Conservation (phyloP, 148 eudicot species). For the Cornus florida region DNA sequence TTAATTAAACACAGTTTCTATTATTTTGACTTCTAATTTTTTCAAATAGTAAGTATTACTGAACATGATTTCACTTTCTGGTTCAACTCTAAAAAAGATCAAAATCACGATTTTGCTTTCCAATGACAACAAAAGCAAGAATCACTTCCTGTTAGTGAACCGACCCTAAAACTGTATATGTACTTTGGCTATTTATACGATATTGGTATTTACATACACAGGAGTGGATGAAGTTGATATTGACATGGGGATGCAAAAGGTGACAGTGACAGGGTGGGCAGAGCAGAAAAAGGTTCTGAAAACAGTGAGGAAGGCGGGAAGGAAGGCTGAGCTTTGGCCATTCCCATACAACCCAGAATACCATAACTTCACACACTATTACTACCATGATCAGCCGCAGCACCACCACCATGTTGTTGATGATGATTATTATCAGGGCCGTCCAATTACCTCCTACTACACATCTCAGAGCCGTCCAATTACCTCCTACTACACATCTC, state of each 20-base stretch:
- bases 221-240: constrained; percentile 62
- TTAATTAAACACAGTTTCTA: too few relatives aligned
- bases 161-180: too few relatives aligned
- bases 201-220: constrained; percentile 4
- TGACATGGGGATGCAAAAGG: constrained; percentile 64
- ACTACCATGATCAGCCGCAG: constrained; percentile 19
- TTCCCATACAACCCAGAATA: constrained; percentile 48
- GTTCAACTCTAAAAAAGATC: too few relatives aligned
- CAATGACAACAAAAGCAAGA: too few relatives aligned
- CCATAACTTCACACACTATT: constrained; percentile 28
- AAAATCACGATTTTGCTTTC: too few relatives aligned
- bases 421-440: constrained; percentile 2
- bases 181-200: too few relatives aligned
- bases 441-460: neutral
- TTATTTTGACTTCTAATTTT: too few relatives aligned
- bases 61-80: too few relatives aligned
- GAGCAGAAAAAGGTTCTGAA: constrained; percentile 51
- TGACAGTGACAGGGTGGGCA: constrained; percentile 55
- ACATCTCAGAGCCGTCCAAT: constrained; percentile 12
- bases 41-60: too few relatives aligned
- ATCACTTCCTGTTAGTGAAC: too few relatives aligned
- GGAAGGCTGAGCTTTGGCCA: constrained; percentile 65
- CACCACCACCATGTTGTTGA: too few relatives aligned
- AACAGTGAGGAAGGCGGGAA: constrained; percentile 52
- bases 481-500: constrained; percentile 11